Base-by-base conservation (phyloP, 1,284 basidiomycete species). In the Trichosporon ovoides region DNA sequence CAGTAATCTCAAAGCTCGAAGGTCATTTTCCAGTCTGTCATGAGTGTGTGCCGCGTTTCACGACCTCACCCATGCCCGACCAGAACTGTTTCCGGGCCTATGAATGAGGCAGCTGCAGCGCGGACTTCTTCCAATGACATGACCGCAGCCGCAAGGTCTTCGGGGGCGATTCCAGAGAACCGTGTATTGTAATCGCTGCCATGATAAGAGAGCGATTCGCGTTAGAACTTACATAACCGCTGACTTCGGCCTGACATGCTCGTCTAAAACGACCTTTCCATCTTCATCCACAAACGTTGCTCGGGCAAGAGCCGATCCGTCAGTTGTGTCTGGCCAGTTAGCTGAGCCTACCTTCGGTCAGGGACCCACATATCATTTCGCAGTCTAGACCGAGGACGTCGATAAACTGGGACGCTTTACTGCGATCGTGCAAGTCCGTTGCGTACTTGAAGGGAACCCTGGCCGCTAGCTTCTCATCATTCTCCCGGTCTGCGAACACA, bases 301-400 rank as follows among this genome's bases (percentile, higher is more conserved):
- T 7, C 93, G 83, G 3, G 91, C 93, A 7, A 94, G 83, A 22
- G 87, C 84, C 80, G 90, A 84, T 0, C 93, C 93, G 5, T 87
- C 87, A 0, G 91, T 93, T 0, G 90, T 89, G 76, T 91, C 76
- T 77, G 53, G 16, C 19, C 31, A 19, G 20, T 54, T 18, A 34
- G 46, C 28, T 12, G 16, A 13, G 2, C 1, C 6, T 14, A 5
- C n/a, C n/a, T n/a, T n/a, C n/a, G 6, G 0, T 20, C 38, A 19
- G 18, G 10, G 19, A 54, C 74, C 73, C 61, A 77, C 77, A 92
- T 24, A 94, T 82, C 88, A 96, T 91, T 74, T 97, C 93, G 71
- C 81, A 94, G 73, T 95, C 92, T 53, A 95, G 78, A 0, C 88
- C 89, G 7, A 86, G 89, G 2, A 92, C 83, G 55, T 90, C 88